Conservation (phyloP, 306 rosid genomes). For the Acmispon strigosus region DNA sequence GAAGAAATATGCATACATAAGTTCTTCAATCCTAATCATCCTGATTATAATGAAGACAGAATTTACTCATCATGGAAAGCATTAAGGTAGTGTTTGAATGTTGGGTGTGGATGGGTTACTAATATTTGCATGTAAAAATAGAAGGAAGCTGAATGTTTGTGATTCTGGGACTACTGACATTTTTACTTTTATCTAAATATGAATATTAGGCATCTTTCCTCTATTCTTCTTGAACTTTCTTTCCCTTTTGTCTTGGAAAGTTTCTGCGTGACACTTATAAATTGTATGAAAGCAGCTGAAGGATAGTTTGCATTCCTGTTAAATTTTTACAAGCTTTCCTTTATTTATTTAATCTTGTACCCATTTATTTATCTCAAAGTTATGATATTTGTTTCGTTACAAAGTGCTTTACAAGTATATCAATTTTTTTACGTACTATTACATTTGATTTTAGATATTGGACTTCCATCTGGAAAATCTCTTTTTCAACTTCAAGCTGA, state of each 20-base stretch:
- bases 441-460: slow-evolving; percentile 54
- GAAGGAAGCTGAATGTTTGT: slow-evolving; percentile 10
- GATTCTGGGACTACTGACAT: not conserved
- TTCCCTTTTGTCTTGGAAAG: not conserved
- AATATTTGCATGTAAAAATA: slow-evolving; percentile 8
- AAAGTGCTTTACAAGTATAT: not conserved
- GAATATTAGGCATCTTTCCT: not conserved
- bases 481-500: slow-evolving; percentile 99
- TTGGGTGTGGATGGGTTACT: not conserved
- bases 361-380: not conserved
- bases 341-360: not conserved
- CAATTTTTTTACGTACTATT: not conserved
- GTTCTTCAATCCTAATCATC: not conserved
- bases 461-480: slow-evolving; percentile 98
- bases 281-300: not conserved
- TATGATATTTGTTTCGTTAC: not conserved
- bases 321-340: not conserved
- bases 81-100: slow-evolving; percentile 4
- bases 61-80: not conserved
- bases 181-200: not conserved
- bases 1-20: not conserved
- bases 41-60: not conserved
- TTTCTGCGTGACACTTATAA: slow-evolving; percentile 1
- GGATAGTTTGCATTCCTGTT: slow-evolving; percentile 11
- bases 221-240: not conserved